Evolutionary conservation across 2,329 filamentous ascomycete species (phyloP), one percentile per base, ranked within the genome.

Genomic region (Botrytis fragariae): DNA sequence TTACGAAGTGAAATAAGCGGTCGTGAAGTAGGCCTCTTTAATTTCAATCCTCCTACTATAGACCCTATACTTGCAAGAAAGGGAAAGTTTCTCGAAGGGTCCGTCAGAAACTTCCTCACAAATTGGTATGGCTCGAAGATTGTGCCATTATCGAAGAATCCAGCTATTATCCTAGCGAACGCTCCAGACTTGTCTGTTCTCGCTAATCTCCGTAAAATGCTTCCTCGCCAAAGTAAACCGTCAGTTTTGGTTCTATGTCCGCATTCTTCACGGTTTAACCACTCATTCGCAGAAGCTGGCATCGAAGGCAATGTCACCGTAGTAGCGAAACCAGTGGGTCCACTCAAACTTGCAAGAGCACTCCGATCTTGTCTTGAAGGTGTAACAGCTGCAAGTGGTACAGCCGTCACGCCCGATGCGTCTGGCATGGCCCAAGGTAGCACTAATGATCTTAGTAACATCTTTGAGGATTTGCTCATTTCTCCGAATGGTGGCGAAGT

Each of bases 111-210:
- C 16, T 80, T 80, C 62, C 70, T 81, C 2, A 72, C 74, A 4
- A 74, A 80, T 22, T 81, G 79, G 79, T 81, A 80, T 72, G 79
- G 79, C 1, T 62, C 80, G 63, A 69, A 77, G 44, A 68, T 80
- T n/a, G 79, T 81, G 2, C 76, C 79, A 32, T 45, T 76, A 32
- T 77, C 75, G 6, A 73, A 77, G 35, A 77, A 74, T 29, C 70
- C 77, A 29, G 73, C 75, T 39, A 75, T 81, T 32, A 78, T 81
- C 32, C 65, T 81, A 39, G 76, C 76, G 2, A 79, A 81, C 61
- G 79, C 80, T 59, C 75, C 64, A 8, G 65, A 69, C 60, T 70
- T 76, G 25, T 60, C 74, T 9, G 69, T 57, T 8, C 75, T 79
- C n/a, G 74, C 73, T 3, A 74, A 72, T 22, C 60, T 80, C 5